These are phyloP conservation scores for Avena insularis DNA, from an alignment of 176 grass and related monocot genomes.

Conservation along the genomic window DNA sequence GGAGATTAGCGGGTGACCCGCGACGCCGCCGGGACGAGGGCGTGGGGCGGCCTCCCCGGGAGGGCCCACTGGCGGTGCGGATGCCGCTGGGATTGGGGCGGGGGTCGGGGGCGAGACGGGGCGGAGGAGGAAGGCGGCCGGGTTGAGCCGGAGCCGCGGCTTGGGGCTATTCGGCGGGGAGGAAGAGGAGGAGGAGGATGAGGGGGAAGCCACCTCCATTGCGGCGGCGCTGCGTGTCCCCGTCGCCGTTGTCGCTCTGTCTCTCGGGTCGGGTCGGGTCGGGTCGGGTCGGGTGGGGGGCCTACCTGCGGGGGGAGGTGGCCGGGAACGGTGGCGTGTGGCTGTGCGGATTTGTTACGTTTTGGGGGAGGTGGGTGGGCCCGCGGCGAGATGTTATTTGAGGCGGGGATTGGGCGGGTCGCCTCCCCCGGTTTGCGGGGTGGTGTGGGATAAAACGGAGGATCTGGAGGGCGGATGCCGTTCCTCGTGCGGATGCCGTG, in stretches of 20 bases:
- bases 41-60: not conserved
- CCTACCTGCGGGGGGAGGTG: not conserved
- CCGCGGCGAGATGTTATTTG: conserved; percentile 38
- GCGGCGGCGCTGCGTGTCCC: not conserved
- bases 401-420: conserved; percentile 13
- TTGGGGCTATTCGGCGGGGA: conserved; percentile 27
- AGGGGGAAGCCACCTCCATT: conserved; percentile 58
- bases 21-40: not conserved
- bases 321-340: conserved; percentile 43
- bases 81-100: conserved; percentile 10
- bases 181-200: conserved; percentile 34
- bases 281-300: not conserved
- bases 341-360: conserved; percentile 24
- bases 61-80: not conserved
- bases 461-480: too few species aligned
- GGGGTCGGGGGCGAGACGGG: conserved; percentile 23
- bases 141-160: conserved; percentile 56
- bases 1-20: conserved; percentile 36
- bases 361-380: conserved; percentile 23
- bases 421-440: too few species aligned
- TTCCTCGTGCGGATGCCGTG: too few species aligned
- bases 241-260: not conserved
- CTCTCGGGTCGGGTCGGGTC: not conserved
- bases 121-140: conserved; percentile 52
- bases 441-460: too few species aligned